Base-by-base conservation (phyloP, 1,139 yeast species). In the Yueomyces sp. region DNA sequence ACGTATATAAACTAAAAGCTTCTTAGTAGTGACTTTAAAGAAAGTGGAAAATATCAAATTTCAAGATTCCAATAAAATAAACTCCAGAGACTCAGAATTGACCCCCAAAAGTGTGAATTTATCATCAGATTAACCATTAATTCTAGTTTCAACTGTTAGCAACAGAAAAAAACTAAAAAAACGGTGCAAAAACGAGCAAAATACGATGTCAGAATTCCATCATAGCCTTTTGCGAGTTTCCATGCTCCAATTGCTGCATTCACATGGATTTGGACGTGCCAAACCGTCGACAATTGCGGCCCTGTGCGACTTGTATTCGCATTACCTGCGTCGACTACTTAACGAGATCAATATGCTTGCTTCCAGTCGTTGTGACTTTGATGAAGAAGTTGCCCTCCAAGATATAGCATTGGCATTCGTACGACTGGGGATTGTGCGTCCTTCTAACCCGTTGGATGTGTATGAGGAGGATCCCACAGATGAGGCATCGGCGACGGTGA, bases 191-290 rank as follows among this genome's bases (percentile, higher is more conserved):
- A 37, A 36, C 36, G 3, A 27, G 41, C 37, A 33, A 37, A 37
- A 9, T 26, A 19, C 19, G 19, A 19, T 19, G 19, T 19, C 19
- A 19, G 70, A 68, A 36, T 78, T 81, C 59, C 72, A 75, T 56
- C 78, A 73, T 54, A 68, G 81, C 27, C 60, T 81, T 38, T 67
- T 80, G 40, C 68, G 87, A 43, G 68, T 82, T 43, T 73, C 87
- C 0, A 70, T 81, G 45, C 73, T 81, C 29, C 94, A 75, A 63
- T 65, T 82, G 19, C 67, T 84, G 41, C 73, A 83, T 46, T 73
- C 85, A 0, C 70, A 76, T 25, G 94, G 94, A 1, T 79, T 83
- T 50, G 94, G 83, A 52, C 69, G 78, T 50, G 75, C 85, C 48
- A 67, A 76, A 39, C 81, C 85, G 1, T 65, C 73, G 5, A 70